Base-by-base conservation (phyloP, 306 rosid species). In the Citrullus mucosospermus region DNA sequence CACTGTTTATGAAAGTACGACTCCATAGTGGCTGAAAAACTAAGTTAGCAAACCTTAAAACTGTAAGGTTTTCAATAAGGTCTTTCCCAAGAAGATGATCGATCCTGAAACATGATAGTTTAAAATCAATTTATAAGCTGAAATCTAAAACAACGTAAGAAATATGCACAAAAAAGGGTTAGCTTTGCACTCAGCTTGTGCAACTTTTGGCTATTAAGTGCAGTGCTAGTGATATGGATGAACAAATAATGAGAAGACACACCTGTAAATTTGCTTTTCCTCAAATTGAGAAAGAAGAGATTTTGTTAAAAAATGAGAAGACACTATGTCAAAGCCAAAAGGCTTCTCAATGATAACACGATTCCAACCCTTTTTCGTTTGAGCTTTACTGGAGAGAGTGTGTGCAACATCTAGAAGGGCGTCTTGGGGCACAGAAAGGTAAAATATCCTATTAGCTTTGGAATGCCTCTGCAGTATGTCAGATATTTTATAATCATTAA, bases 51-150 rank as follows among this genome's bases (percentile, higher is more conserved):
- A 93, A 93, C 85, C 97, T 90, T 80, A 93, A 86, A 83, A 93
- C 98, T 43, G 96, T 91, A 82, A 93, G 97, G 80, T 93, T 93
- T 86, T 93, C 97, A 13, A 93, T 90, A 79, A 93, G 94, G 81
- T 91, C 91, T 88, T 97, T 92, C 80, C 98, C 97, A 17, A 93
- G 85, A 81, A 91, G 97, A 87, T 93, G 98, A 85, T 93, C 98
- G 81, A 93, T 93, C 90, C 98, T 93, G 91, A 78, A 91, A 71
- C 59, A 83, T 66, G 28, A 48, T 71, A 81, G 80, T 76, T 34
- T 12, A 44, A 30, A 48, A 16, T 25, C 11, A 72, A 72, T 56
- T 43, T 30, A 13, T 78, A 30, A 54, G 76, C 30, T 61, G 57
- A 67, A 78, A 58, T 67, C 44, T 62, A 44, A 32, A 73, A 57